Evolutionary conservation across 768 basidiomycete genomes (phyloP).

Genomic region (Grammothele lineata): DNA sequence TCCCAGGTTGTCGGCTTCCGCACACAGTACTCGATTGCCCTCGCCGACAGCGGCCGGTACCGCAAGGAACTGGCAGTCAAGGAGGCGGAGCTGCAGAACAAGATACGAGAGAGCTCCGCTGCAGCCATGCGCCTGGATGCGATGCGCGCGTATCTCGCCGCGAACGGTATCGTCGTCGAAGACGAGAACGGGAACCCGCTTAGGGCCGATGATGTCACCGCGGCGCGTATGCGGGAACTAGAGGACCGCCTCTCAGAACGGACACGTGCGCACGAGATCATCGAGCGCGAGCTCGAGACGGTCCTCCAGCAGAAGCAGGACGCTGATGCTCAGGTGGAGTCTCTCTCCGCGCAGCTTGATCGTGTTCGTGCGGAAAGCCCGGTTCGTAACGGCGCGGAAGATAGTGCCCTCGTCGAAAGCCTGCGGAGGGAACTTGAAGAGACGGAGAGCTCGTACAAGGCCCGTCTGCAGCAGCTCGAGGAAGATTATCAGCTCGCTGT

Average conservation of each 20-base stretch:
- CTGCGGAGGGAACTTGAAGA: slow-evolving; percentile 78
- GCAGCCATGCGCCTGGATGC: slow-evolving; percentile 69
- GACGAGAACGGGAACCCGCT: slow-evolving; percentile 50
- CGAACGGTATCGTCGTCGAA: slow-evolving; percentile 78
- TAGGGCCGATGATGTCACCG: slow-evolving; percentile 29
- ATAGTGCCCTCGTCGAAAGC: slow-evolving; percentile 52
- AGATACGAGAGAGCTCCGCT: slow-evolving; percentile 62
- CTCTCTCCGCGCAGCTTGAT: slow-evolving; percentile 65
- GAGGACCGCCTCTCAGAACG: slow-evolving; percentile 76
- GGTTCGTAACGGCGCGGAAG: slow-evolving; percentile 29
- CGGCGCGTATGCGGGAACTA: slow-evolving; percentile 60
- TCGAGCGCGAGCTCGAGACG: slow-evolving; percentile 72
- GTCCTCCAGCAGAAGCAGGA: slow-evolving; percentile 66
- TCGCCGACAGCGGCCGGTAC: slow-evolving; percentile 63
- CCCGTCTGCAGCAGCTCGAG: slow-evolving; percentile 84
- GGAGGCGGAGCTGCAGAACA: slow-evolving; percentile 62
- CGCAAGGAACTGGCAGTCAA: slow-evolving; percentile 66
- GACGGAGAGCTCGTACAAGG: slow-evolving; percentile 72
- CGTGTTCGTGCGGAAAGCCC: slow-evolving; percentile 57
- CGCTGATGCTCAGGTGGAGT: slow-evolving; percentile 63
- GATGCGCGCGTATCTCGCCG: slow-evolving; percentile 82
- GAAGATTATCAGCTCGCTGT: slow-evolving; percentile 96
- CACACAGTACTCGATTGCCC: slow-evolving; percentile 61
- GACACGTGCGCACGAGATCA: slow-evolving; percentile 64
- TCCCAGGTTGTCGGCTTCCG: slow-evolving; percentile 75